phyloP scores from a whole-genome alignment of 805 yeast genomes.

The Cyberlindnera maritima region DNA sequence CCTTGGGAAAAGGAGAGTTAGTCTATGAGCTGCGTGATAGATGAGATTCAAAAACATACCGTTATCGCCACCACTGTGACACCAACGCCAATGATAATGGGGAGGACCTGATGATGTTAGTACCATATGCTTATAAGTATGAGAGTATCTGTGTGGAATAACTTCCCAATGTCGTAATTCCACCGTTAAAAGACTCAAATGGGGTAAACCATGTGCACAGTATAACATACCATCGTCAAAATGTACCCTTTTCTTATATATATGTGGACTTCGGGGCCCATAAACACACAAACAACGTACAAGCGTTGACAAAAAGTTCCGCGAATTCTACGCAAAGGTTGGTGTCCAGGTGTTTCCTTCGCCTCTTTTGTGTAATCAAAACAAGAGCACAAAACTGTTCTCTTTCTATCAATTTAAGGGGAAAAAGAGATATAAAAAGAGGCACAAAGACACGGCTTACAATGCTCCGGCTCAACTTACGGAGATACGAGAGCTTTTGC shows the following conservation, averaged over 20 bases:
- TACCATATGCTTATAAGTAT: neutral
- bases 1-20: conserved; percentile 19
- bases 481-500: conserved; percentile 29
- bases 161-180: too few relatives aligned
- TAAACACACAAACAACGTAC: too few relatives aligned
- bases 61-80: conserved; percentile 51
- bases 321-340: neutral
- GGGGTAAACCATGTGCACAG: too few relatives aligned
- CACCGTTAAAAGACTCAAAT: too few relatives aligned
- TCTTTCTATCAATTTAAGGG: too few relatives aligned
- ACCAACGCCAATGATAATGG: conserved; percentile 54
- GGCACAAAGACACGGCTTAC: too few relatives aligned
- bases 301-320: neutral
- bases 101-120: conserved; percentile 36
- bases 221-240: too few relatives aligned
- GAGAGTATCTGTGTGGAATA: too few relatives aligned
- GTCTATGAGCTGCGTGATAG: neutral
- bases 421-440: too few relatives aligned
- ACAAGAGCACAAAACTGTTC: too few relatives aligned
- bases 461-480: conserved; percentile 6
- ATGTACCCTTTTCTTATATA: too few relatives aligned
- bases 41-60: conserved; percentile 24
- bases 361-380: neutral
- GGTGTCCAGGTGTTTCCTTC: neutral
- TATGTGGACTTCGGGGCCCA: too few relatives aligned